These are phyloP conservation scores for Sphaerulina populicola DNA, from an alignment of 2,329 filamentous ascomycete genomes.

Conservation along the genomic window DNA sequence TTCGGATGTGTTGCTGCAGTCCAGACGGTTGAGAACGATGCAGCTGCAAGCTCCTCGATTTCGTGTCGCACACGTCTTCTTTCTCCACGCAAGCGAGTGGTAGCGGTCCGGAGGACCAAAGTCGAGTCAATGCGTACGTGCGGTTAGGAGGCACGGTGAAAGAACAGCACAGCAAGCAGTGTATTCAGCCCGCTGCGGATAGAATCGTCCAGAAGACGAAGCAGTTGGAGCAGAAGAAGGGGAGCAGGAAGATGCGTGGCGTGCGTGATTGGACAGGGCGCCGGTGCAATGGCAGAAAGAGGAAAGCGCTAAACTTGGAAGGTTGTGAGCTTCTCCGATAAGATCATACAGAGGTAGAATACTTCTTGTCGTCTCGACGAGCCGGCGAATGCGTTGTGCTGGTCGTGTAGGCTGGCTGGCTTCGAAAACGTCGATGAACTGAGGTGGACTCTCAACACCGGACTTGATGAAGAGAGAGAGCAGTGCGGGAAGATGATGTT, in stretches of 20 bases:
- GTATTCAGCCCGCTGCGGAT: not conserved
- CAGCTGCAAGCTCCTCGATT: not conserved
- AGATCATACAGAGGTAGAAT: not conserved
- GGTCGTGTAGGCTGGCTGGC: not conserved
- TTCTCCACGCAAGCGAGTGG: conserved; percentile 1
- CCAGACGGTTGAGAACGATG: conserved; percentile 1
- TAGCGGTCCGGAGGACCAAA: conserved; percentile 7
- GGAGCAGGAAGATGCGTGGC: not conserved
- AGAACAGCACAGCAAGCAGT: not conserved
- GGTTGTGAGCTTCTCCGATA: not conserved
- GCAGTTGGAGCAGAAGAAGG: not conserved
- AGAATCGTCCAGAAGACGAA: not conserved
- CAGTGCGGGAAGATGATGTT: not conserved
- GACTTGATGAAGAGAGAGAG: not conserved
- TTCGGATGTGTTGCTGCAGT: not conserved
- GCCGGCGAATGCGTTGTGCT: not conserved
- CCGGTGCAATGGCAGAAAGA: not conserved
- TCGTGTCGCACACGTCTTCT: not conserved
- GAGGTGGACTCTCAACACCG: not conserved
- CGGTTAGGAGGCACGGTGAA: not conserved
- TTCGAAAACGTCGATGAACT: not conserved
- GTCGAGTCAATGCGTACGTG: not conserved
- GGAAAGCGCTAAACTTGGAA: not conserved
- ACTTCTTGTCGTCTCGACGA: not conserved
- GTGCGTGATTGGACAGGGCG: not conserved